A percentile compares a stretch with the other conserved stretches of the same genome.
Conservation (phyloP, 352 stramenopile genomes). For the Aphanomyces stellatus region DNA sequence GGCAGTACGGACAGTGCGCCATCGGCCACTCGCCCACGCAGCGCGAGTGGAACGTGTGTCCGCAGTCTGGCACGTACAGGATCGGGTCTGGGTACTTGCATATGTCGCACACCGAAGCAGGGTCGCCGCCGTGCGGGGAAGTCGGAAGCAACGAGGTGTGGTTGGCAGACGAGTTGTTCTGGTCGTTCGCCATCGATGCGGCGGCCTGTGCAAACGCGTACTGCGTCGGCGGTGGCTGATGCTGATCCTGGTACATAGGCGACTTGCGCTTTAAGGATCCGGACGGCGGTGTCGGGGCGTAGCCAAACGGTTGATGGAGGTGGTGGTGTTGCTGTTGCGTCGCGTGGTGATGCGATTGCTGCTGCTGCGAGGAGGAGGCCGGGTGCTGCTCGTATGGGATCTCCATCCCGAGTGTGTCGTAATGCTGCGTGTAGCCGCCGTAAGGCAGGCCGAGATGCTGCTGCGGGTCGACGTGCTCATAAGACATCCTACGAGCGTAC, state of each 20-base stretch:
- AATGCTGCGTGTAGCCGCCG: not conserved
- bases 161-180: not conserved
- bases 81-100: slow-evolving; percentile 76
- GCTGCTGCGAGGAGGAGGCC: not conserved
- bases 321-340: not conserved
- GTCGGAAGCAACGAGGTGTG: not conserved
- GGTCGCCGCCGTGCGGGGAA: not conserved
- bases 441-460: not conserved
- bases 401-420: not conserved
- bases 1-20: slow-evolving; percentile 51
- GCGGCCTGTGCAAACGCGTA: not conserved
- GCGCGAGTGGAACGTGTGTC: slow-evolving; percentile 79
- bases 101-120: slow-evolving; percentile 38
- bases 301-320: not conserved
- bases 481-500: not conserved
- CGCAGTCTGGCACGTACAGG: slow-evolving; percentile 55
- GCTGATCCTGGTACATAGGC: not conserved
- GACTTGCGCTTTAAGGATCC: not conserved
- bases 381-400: not conserved
- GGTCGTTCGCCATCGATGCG: not conserved
- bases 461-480: not conserved
- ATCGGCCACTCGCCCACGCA: slow-evolving; percentile 76
- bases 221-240: not conserved
- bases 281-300: not conserved
- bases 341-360: not conserved